Evolutionary conservation across 1,284 basidiomycete species (phyloP).

Genomic region (Puccinia polysora): DNA sequence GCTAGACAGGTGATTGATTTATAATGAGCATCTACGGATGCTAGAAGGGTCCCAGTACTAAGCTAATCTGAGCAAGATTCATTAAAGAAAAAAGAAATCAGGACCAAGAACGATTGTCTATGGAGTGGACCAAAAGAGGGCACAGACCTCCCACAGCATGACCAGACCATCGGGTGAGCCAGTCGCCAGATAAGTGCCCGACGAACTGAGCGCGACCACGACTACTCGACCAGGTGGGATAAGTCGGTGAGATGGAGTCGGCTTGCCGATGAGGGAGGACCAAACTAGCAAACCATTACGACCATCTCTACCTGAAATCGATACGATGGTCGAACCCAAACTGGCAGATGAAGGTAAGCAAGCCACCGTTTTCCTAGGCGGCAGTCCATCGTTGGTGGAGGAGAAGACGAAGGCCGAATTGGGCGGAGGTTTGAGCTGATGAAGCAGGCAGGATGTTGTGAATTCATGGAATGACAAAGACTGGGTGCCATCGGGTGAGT

Average conservation of each 20-base stretch:
- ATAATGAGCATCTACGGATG: slow-evolving; percentile 92
- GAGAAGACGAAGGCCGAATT: slow-evolving; percentile 4
- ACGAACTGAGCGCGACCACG: slow-evolving; percentile 69
- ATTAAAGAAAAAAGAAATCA: not conserved
- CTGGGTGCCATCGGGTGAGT: slow-evolving; percentile 13
- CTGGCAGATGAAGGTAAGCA: slow-evolving; percentile 14
- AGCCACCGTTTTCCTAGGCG: slow-evolving; percentile 22
- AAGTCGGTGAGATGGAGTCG: slow-evolving; percentile 51
- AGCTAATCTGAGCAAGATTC: slow-evolving; percentile 60
- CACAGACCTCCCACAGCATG: slow-evolving; percentile 86
- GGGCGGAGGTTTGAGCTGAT: slow-evolving; percentile 24
- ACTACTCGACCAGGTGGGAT: slow-evolving; percentile 82
- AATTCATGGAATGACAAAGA: slow-evolving; percentile 28
- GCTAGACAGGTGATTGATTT: slow-evolving; percentile 73
- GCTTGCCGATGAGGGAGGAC: slow-evolving; percentile 20
- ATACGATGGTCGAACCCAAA: slow-evolving; percentile 32
- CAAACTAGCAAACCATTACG: slow-evolving; percentile 22
- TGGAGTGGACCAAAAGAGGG: slow-evolving; percentile 1
- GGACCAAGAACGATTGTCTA: no score
- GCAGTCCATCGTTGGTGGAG: not conserved
- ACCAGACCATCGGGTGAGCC: slow-evolving; percentile 82
- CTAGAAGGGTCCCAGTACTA: slow-evolving; percentile 78
- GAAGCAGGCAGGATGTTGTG: slow-evolving; percentile 19
- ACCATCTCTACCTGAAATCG: slow-evolving; percentile 24
- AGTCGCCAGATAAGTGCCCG: slow-evolving; percentile 73